Evolutionary conservation across 2,329 filamentous ascomycete species (phyloP).

Genomic region (Calonectria naviculata): DNA sequence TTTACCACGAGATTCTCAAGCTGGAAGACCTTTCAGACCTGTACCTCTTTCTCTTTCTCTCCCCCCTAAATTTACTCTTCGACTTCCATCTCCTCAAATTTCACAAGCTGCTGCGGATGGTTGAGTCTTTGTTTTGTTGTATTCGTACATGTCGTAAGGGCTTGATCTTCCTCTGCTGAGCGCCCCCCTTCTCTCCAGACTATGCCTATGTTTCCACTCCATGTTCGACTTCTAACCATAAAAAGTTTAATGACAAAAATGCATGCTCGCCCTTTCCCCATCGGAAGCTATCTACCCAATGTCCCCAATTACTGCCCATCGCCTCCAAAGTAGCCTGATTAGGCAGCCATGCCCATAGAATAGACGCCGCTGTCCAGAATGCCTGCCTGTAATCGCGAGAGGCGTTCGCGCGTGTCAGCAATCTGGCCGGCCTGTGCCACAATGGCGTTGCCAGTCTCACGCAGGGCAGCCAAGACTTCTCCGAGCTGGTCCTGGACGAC

Average conservation of each 20-base stretch:
- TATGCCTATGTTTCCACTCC: background rate
- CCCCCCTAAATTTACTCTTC: background rate
- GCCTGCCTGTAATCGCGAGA: slow-evolving; percentile 54
- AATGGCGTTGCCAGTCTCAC: slow-evolving; percentile 54
- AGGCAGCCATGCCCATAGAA: slow-evolving; percentile 46
- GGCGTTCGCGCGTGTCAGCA: slow-evolving; percentile 54
- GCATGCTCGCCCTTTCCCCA: slow-evolving; percentile 25
- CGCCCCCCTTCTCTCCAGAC: slow-evolving; percentile 15
- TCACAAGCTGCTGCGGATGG: background rate
- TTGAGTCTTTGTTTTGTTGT: slow-evolving; percentile 22
- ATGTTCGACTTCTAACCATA: slow-evolving; percentile 8
- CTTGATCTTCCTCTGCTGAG: slow-evolving; percentile 18
- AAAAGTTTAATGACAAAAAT: background rate
- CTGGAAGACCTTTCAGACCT: background rate
- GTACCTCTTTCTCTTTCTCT: background rate
- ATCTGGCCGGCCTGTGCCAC: slow-evolving; percentile 55
- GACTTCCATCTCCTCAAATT: background rate
- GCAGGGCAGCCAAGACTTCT: slow-evolving; percentile 50
- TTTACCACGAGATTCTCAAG: slow-evolving; percentile 1
- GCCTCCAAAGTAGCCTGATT: background rate
- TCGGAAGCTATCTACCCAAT: slow-evolving; percentile 25
- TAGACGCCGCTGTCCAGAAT: slow-evolving; percentile 53
- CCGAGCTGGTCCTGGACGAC: slow-evolving; percentile 52
- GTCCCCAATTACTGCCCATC: background rate
- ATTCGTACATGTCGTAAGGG: slow-evolving; percentile 43